Conservation (phyloP, 1,139 yeast genomes). For the Zygosaccharomyces sapae region DNA sequence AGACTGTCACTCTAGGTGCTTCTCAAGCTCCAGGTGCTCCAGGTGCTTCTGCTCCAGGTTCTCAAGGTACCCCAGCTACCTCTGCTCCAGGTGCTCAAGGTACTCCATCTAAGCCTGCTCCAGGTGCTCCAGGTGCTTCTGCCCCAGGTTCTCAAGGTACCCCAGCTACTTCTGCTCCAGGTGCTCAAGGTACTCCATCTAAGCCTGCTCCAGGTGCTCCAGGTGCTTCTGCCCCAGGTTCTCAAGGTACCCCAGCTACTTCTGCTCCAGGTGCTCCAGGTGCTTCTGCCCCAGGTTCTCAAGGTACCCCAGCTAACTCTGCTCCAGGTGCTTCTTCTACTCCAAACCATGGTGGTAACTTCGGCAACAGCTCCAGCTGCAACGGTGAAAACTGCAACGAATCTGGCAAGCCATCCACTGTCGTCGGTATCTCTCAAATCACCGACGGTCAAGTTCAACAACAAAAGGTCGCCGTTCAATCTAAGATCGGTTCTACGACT, state of each 20-base stretch:
- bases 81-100: slow-evolving; percentile 1
- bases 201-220: slow-evolving; percentile 29
- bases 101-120: background rate
- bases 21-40: slow-evolving; percentile 1
- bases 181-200: slow-evolving; percentile 9
- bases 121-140: background rate
- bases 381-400: slow-evolving; percentile 24
- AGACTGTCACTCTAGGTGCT: no score
- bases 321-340: slow-evolving; percentile 10
- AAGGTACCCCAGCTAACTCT: slow-evolving; percentile 1
- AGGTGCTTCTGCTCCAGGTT: slow-evolving; percentile 6
- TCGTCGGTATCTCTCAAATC: slow-evolving; percentile 39
- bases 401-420: slow-evolving; percentile 20
- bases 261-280: slow-evolving; percentile 21
- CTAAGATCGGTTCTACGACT: slow-evolving; percentile 11
- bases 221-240: slow-evolving; percentile 28
- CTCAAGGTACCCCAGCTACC: slow-evolving; percentile 23
- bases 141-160: background rate
- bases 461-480: slow-evolving; percentile 5
- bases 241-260: slow-evolving; percentile 34
- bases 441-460: slow-evolving; percentile 59
- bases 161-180: background rate
- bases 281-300: no score
- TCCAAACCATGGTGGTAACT: slow-evolving; percentile 32
- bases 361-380: no score